A percentile compares a stretch with the other conserved stretches of the same genome.
Conservation (phyloP, 805 yeast genomes). For the Starmerella vaccinii region DNA sequence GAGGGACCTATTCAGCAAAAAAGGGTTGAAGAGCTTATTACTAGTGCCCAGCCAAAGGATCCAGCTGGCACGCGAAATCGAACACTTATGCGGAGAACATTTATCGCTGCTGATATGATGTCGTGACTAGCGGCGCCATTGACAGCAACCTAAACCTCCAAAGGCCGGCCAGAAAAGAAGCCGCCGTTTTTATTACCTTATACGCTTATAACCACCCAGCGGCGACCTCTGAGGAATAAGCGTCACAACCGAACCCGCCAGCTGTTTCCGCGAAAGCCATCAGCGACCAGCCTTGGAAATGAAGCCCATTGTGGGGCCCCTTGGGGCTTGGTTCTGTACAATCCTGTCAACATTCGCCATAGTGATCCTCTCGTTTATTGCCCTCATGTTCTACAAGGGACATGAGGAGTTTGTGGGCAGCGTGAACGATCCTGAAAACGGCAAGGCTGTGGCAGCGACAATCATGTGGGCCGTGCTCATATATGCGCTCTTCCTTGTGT, state of each 20-base stretch:
- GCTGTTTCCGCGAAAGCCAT: background rate
- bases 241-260: background rate
- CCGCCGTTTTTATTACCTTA: background rate
- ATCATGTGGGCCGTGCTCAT: conserved; percentile 82
- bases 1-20: too few relatives aligned
- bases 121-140: too few relatives aligned
- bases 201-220: too few relatives aligned
- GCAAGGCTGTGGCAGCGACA: conserved; percentile 85
- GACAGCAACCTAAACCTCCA: too few relatives aligned
- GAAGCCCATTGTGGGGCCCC: conserved; percentile 22
- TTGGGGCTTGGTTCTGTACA: conserved; percentile 90
- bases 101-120: too few relatives aligned
- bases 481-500: conserved; percentile 66
- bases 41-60: too few relatives aligned
- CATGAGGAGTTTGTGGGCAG: conserved; percentile 94
- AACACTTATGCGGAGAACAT: too few relatives aligned
- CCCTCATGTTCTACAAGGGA: conserved; percentile 63
- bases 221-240: background rate
- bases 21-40: too few relatives aligned
- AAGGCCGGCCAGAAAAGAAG: too few relatives aligned
- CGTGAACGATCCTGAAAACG: conserved; percentile 81
- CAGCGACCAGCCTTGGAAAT: conserved; percentile 8
- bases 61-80: too few relatives aligned
- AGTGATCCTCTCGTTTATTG: conserved; percentile 75
- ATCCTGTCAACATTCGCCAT: conserved; percentile 86